Conservation (phyloP, 371 early-diverging fungal species). For the Rhizopus stolonifer region DNA sequence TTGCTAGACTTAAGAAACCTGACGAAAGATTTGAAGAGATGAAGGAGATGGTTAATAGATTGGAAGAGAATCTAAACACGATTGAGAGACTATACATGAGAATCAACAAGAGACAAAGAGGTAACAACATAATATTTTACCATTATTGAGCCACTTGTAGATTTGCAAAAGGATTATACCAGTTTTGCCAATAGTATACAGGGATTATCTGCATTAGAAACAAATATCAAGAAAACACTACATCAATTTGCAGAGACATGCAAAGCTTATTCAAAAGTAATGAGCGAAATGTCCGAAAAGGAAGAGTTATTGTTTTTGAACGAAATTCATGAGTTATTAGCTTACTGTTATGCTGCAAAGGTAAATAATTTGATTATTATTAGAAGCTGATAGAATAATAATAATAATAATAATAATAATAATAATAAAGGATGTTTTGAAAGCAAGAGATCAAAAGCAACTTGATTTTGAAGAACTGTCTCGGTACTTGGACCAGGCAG, state of each 20-base stretch:
- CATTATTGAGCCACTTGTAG: conserved; percentile 25
- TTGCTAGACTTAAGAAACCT: conserved; percentile 85
- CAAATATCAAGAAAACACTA: conserved; percentile 74
- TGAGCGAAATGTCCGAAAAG: conserved; percentile 75
- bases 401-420: background rate
- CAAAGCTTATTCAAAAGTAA: conserved; percentile 60
- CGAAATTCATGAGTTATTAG: conserved; percentile 81
- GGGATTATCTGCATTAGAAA: conserved; percentile 81
- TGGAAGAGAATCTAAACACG: conserved; percentile 81
- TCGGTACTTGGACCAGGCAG: conserved; percentile 68
- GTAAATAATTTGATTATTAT: conserved; percentile 32
- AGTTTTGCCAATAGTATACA: conserved; percentile 74
- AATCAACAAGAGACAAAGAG: conserved; percentile 73
- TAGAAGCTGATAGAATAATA: background rate
- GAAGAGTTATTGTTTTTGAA: conserved; percentile 42
- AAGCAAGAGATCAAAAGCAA: conserved; percentile 92
- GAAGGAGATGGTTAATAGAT: conserved; percentile 74
- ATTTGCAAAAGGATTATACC: conserved; percentile 75
- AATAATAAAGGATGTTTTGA: conserved; percentile 60
- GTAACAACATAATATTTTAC: conserved; percentile 4
- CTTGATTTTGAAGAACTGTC: conserved; percentile 89
- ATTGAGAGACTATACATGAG: conserved; percentile 78
- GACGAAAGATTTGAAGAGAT: conserved; percentile 85
- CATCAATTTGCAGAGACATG: conserved; percentile 72
- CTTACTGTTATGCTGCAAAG: conserved; percentile 88